A percentile compares a stretch with the other conserved stretches of the same genome.
Evolutionary conservation across 2,329 filamentous ascomycete species (phyloP).

Genomic region (Cytospora piceicola): DNA sequence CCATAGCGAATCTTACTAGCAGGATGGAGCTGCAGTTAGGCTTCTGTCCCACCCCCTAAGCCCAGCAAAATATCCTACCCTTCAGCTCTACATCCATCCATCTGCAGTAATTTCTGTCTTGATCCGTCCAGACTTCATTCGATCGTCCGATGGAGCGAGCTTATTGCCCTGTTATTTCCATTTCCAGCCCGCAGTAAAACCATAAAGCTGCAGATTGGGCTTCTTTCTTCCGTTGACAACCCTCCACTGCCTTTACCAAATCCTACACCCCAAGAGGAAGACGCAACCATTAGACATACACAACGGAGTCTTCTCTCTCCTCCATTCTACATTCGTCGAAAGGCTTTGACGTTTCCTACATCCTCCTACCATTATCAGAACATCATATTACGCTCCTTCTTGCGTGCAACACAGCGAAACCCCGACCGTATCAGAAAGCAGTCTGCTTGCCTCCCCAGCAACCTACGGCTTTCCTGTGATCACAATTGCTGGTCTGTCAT

Average conservation of each 20-base stretch:
- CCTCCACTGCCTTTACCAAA: not conserved
- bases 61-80: not conserved
- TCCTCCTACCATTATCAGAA: not conserved
- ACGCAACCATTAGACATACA: not conserved
- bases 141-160: not conserved
- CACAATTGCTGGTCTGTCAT: conserved; percentile 2
- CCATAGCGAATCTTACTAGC: not conserved
- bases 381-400: not conserved
- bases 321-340: not conserved
- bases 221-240: not conserved
- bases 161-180: not conserved
- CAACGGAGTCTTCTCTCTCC: not conserved
- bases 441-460: not conserved
- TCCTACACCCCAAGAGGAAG: not conserved
- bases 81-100: not conserved
- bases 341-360: not conserved
- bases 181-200: not conserved
- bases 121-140: not conserved
- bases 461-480: not conserved
- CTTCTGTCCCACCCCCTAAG: not conserved
- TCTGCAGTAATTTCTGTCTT: not conserved
- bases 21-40: not conserved
- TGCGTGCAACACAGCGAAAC: not conserved
- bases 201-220: not conserved
- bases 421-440: not conserved